These are phyloP conservation scores for Xylaria grammica DNA, from an alignment of 495 filamentous ascomycete genomes.

Conservation along the genomic window DNA sequence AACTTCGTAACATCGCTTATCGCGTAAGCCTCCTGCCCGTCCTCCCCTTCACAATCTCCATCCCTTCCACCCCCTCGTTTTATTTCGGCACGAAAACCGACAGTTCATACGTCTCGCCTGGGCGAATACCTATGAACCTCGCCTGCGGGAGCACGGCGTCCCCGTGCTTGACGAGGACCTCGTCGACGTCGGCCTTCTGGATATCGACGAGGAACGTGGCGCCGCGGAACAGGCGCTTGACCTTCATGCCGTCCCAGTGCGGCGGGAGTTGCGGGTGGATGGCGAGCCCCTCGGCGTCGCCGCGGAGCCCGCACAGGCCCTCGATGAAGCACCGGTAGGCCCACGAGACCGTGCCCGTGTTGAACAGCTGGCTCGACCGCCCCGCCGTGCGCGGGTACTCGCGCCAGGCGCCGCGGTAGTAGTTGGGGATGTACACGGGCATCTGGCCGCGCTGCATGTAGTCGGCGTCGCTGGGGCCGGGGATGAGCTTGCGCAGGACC, in stretches of 20 bases:
- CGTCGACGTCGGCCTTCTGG: slow-evolving; percentile 44
- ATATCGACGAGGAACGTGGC: slow-evolving; percentile 57
- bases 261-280: slow-evolving; percentile 57
- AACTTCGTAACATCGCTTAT: not conserved
- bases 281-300: slow-evolving; percentile 50
- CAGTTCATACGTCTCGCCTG: slow-evolving; percentile 48
- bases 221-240: slow-evolving; percentile 54
- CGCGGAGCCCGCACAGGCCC: slow-evolving; percentile 57
- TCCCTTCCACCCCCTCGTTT: not conserved
- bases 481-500: slow-evolving; percentile 56
- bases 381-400: slow-evolving; percentile 58
- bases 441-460: slow-evolving; percentile 60
- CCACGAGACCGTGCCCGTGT: slow-evolving; percentile 63
- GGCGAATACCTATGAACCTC: slow-evolving; percentile 44
- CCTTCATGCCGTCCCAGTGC: slow-evolving; percentile 54
- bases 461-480: slow-evolving; percentile 56
- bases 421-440: slow-evolving; percentile 62
- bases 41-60: not conserved
- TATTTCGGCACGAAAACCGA: slow-evolving; percentile 42
- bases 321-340: slow-evolving; percentile 60
- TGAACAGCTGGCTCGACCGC: slow-evolving; percentile 60
- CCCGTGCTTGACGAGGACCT: slow-evolving; percentile 45
- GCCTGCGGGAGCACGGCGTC: slow-evolving; percentile 42
- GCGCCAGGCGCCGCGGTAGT: slow-evolving; percentile 59
- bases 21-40: not conserved